Evolutionary conservation across 75 land plant species (phyloP).

Genomic region (Picea glauca): DNA sequence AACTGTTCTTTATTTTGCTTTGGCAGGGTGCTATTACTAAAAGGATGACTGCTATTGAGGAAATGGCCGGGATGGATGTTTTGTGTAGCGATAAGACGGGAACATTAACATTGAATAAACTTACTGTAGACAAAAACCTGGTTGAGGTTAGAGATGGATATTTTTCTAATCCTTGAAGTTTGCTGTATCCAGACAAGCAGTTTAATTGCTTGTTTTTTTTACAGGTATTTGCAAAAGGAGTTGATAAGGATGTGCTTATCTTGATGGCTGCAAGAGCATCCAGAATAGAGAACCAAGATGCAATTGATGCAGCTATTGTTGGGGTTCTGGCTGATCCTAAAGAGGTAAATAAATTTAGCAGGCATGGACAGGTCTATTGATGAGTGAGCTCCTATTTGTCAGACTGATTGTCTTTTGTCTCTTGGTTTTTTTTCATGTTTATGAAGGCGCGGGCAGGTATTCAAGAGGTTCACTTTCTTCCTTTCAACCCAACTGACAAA

Average conservation of each 20-base stretch:
- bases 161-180: neutral
- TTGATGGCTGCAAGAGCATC: slow-evolving; percentile 87
- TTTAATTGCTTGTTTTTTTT: slow-evolving; percentile 12
- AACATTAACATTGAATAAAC: slow-evolving; percentile 78
- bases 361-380: neutral
- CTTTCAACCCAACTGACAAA: slow-evolving; percentile 51
- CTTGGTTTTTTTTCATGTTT: neutral
- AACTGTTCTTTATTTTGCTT: no score
- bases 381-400: neutral
- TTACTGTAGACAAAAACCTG: slow-evolving; percentile 69
- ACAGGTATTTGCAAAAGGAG: slow-evolving; percentile 52
- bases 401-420: slow-evolving; percentile 1
- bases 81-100: slow-evolving; percentile 91
- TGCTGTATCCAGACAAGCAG: neutral
- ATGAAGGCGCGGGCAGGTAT: slow-evolving; percentile 47
- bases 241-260: slow-evolving; percentile 64
- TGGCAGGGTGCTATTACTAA: slow-evolving; percentile 91
- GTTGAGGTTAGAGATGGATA: slow-evolving; percentile 44
- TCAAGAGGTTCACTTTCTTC: slow-evolving; percentile 47
- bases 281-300: slow-evolving; percentile 85
- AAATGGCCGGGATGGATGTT: slow-evolving; percentile 96
- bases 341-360: slow-evolving; percentile 42
- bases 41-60: slow-evolving; percentile 96
- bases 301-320: slow-evolving; percentile 87
- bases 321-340: slow-evolving; percentile 77